phyloP scores from a whole-genome alignment of 441 rosid genomes.

The Macaranga tanarius region DNA sequence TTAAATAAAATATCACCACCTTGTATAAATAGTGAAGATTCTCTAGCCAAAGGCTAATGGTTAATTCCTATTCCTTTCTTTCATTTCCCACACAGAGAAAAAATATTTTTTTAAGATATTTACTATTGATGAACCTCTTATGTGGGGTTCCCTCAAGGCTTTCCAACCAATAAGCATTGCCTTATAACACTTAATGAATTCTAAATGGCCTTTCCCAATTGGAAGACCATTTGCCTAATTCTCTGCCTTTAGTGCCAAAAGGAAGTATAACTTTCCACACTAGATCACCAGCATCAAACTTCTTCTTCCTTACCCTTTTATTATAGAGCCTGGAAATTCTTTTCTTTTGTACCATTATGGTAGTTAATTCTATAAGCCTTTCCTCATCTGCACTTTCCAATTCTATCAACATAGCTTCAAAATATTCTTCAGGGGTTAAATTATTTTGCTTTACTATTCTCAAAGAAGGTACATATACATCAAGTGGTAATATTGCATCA shows the following conservation, averaged over 20 bases:
- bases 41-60: no score
- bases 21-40: no score
- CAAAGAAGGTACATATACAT: not conserved
- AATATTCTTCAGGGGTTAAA: not conserved
- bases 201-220: not conserved
- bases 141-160: not conserved
- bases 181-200: not conserved
- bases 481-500: not conserved
- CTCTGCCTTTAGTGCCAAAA: not conserved
- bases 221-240: not conserved
- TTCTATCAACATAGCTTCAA: not conserved
- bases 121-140: not conserved
- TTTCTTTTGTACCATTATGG: not conserved
- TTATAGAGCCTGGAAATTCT: not conserved
- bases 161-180: not conserved
- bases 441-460: not conserved
- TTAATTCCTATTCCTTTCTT: no score
- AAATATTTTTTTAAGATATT: not conserved
- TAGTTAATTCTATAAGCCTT: not conserved
- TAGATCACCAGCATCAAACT: not conserved
- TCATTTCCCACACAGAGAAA: not conserved
- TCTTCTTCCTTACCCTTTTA: not conserved
- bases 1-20: no score
- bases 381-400: not conserved
- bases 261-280: not conserved